phyloP scores from a whole-genome alignment of 2,329 filamentous ascomycete genomes.

The Colletotrichum magnum region DNA sequence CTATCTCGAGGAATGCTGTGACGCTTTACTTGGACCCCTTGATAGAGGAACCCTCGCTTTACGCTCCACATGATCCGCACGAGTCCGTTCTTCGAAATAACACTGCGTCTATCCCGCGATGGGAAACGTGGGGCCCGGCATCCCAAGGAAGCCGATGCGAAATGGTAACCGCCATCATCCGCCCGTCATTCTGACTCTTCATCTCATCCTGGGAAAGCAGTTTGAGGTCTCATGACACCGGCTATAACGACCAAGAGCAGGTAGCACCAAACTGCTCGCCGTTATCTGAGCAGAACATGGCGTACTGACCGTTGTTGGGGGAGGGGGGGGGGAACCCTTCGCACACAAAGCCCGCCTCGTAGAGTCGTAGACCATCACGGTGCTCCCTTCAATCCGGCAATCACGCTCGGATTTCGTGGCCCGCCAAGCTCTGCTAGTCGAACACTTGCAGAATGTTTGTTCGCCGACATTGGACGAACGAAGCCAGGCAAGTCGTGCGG shows the following conservation, averaged over 20 bases:
- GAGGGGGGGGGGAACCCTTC: not conserved
- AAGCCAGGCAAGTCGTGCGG: not conserved
- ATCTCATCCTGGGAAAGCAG: not conserved
- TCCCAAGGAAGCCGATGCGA: not conserved
- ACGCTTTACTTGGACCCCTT: not conserved
- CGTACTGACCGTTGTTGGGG: not conserved
- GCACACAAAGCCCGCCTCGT: not conserved
- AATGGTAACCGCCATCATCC: not conserved
- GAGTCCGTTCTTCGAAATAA: not conserved
- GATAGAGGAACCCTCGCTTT: not conserved
- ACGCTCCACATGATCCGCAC: not conserved
- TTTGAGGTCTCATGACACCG: not conserved
- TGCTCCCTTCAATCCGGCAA: too few species aligned
- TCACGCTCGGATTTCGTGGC: too few species aligned
- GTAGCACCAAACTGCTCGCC: not conserved
- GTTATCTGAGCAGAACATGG: not conserved
- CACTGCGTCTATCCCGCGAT: not conserved
- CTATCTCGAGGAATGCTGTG: not conserved
- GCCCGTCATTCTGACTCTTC: not conserved
- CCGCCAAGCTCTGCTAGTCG: too few species aligned
- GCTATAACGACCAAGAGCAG: not conserved
- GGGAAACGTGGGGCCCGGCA: not conserved
- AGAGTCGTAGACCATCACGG: not conserved
- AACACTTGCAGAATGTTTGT: not conserved
- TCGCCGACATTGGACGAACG: constrained; percentile 7